Base-by-base conservation (phyloP, 345 rosid species). In the Odontarrhena argentea region DNA sequence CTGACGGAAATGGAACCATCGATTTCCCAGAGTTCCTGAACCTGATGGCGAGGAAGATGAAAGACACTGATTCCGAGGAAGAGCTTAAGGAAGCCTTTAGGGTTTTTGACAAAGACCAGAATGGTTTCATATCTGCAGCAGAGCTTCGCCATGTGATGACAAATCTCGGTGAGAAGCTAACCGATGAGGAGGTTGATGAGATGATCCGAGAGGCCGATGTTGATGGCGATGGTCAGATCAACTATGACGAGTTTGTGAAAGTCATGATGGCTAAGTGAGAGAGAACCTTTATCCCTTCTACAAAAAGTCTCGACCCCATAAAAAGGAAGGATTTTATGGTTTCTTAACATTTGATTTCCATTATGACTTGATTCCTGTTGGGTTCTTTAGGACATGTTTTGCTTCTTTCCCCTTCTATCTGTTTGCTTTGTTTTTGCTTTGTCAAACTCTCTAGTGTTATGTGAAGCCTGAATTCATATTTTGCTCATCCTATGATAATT, bases 221-320 rank as follows among this genome's bases (percentile, higher is more conserved):
- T 37, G 86, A 82, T 49, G 86, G 86, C 0, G 86, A 82, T 74
- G 86, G 86, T 18, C 86, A 80, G 82, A 82, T 82, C 51, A 82
- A 80, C 67, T 82, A 80, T 51, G 86, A 82, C 30, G 86, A 82
- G 9, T 82, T 82, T 59, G 86, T 82, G 26, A 82, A 82, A 71
- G 82, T 82, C 58, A 82, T 82, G 86, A 82, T 82, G 86, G 84
- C 86, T 60, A 80, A 82, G 81, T 82, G 77, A 80, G 82, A 79
- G 54, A 30, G 41, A 28, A 28, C 5, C 32, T 60, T 44, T 32
- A 13, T 12, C 9, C 37, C 26, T 25, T 30, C 9, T 14, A 1
- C 0, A 12, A 57, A 57, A 42, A 5, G 28, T 34, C 57, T 15
- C 59, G 22, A 68, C 12, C 37, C 2, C 9, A 7, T 5, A 37